Base-by-base conservation (phyloP, 2,329 filamentous ascomycete species). In the Cladorrhinum sp. region DNA sequence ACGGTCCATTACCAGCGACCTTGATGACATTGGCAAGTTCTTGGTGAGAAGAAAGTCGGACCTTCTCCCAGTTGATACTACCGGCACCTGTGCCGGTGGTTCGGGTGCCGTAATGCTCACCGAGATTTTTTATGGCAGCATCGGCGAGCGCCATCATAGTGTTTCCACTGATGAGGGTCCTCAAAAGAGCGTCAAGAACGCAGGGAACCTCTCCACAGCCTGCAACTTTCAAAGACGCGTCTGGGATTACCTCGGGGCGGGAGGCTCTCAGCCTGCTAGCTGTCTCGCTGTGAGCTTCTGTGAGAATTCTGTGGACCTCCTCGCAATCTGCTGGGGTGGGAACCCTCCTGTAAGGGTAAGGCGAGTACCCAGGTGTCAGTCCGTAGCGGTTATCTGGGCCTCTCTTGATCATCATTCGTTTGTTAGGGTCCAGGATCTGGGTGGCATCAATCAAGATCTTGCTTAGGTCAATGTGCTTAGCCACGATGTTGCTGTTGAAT, bases 61-160 rank as follows among this genome's bases (percentile, higher is more conserved):
- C 87, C 9, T 84, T 85, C 66, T 91, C 84, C 88, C 89, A 93
- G 70, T 92, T 79, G 7, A 92, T 87, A 58, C 87, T 90, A 2
- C 87, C 88, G 66, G 87, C 85, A 4, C 88, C 88, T 9, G 88
- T 75, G 6, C 88, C 85, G 48, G 82, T 78, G 29, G 85, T 71
- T 2, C 88, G 74, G 18, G 85, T 78, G 1, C 90, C 89, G 64
- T 88, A 92, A 32, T 76, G 81, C 18, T 82, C 69, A 2, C 88
- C 84, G 0, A 95, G 78, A 0, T 85, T 86, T 61, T 76, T 77
- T 63, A 93, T 85, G 5, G 90, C 88, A 45, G 78, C 81, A 20
- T 85, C 85, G 0, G 90, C 87, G 24, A 79, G 79, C 1, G 69
- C 73, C 63, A 78, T 78, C 1, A 76, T 77, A 0, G 81, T 84